Percentiles rank a stretch among this genome's conserved stretches.
Conservation (phyloP, 441 rosid genomes). For the Euphorbia corollata region DNA sequence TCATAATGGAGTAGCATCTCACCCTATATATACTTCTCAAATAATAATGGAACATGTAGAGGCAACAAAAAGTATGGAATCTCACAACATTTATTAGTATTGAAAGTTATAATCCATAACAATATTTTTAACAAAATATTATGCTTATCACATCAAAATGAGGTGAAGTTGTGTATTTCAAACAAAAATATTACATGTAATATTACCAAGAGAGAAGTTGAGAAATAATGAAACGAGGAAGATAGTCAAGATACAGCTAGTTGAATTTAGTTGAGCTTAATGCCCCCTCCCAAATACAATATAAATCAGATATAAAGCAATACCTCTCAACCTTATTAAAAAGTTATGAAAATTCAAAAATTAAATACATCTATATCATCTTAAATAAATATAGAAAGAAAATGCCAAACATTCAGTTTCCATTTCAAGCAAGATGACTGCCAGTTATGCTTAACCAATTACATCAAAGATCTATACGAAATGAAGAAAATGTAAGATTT, state of each 20-base stretch:
- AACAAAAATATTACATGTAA: too few relatives aligned
- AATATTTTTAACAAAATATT: background rate
- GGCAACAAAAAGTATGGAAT: background rate
- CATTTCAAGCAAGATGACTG: background rate
- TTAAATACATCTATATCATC: background rate
- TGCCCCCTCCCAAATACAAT: background rate
- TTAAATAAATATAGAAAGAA: background rate
- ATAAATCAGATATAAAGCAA: slow-evolving; percentile 4
- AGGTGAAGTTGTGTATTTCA: too few relatives aligned
- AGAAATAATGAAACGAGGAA: background rate
- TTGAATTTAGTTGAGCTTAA: background rate
- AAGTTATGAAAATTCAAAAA: background rate
- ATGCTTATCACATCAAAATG: too few relatives aligned
- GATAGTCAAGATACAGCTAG: background rate
- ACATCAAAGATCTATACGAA: background rate
- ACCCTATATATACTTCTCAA: background rate
- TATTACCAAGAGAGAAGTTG: too few relatives aligned
- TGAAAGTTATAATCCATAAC: background rate
- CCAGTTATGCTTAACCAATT: background rate
- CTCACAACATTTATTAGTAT: background rate
- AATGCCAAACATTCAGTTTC: background rate
- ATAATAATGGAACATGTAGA: background rate
- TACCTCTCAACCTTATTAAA: background rate
- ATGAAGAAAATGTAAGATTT: background rate
- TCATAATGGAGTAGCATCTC: background rate